Evolutionary conservation across 176 grass and related monocot species (phyloP).

Genomic region (Triticum aestivum): DNA sequence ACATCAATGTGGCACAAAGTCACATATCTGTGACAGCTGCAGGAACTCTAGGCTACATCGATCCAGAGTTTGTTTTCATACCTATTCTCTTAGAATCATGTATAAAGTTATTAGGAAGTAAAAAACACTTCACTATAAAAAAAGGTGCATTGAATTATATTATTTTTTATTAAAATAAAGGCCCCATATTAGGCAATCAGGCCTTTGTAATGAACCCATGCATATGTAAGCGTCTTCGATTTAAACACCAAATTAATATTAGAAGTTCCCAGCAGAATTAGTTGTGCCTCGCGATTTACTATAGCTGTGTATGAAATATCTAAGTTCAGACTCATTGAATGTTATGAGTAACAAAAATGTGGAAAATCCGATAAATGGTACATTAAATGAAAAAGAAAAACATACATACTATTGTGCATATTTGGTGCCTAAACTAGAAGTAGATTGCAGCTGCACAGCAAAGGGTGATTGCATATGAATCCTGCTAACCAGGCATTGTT

Average conservation of each 20-base stretch:
- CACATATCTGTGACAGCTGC: conserved; percentile 25
- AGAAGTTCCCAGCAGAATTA: neutral
- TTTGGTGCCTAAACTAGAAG: too few relatives aligned
- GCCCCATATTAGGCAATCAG: neutral
- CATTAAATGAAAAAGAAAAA: neutral
- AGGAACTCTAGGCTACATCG: conserved; percentile 58
- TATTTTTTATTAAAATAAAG: neutral
- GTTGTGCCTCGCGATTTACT: neutral
- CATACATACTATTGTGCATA: neutral
- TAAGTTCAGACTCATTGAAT: neutral
- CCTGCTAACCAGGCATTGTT: neutral
- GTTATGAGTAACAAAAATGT: neutral
- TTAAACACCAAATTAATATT: neutral
- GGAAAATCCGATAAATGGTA: neutral
- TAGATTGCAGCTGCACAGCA: neutral
- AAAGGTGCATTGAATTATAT: neutral
- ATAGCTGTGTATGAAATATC: neutral
- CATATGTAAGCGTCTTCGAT: neutral
- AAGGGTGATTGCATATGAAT: neutral
- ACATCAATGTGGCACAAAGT: neutral
- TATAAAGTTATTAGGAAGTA: neutral
- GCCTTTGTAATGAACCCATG: neutral
- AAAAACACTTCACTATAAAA: neutral
- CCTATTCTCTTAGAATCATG: neutral
- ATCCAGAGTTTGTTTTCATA: conserved; percentile 50